Evolutionary conservation across 805 yeast genomes (phyloP).

Genomic region (Cyberlindnera mycetangii): DNA sequence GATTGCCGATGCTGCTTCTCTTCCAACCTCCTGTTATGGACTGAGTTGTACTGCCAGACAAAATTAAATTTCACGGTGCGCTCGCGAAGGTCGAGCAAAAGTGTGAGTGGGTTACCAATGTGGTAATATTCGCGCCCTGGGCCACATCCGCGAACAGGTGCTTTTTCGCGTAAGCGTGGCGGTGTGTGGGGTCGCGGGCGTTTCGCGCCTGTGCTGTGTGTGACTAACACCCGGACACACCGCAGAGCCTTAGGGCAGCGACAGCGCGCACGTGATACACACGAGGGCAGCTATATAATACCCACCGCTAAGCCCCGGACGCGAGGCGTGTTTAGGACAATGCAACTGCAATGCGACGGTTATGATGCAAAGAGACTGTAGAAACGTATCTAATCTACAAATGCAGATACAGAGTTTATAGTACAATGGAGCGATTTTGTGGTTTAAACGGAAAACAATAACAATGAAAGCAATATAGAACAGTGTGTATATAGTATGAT

Average conservation of each 20-base stretch:
- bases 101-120: slow-evolving; percentile 23
- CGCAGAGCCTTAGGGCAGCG: background rate
- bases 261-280: background rate
- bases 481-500: too few species aligned
- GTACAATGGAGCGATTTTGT: too few species aligned
- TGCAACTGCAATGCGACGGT: background rate
- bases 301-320: background rate
- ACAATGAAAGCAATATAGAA: too few species aligned
- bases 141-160: background rate
- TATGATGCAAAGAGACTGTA: too few species aligned
- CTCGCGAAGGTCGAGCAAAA: slow-evolving; percentile 9
- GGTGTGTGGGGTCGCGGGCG: too few species aligned
- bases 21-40: background rate
- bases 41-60: slow-evolving; percentile 12
- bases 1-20: slow-evolving; percentile 16
- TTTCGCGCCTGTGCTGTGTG: background rate
- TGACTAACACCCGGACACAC: background rate
- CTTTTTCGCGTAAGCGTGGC: background rate
- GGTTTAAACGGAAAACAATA: too few species aligned
- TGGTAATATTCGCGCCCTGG: slow-evolving; percentile 13
- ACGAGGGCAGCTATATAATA: too few species aligned
- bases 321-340: background rate
- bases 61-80: slow-evolving; percentile 21
- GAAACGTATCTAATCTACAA: too few species aligned
- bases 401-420: too few species aligned